Percentiles rank a stretch among this genome's conserved stretches.
Evolutionary conservation across 2,329 filamentous ascomycete genomes (phyloP).

Genomic region (Torrubiellomyces zombiae): DNA sequence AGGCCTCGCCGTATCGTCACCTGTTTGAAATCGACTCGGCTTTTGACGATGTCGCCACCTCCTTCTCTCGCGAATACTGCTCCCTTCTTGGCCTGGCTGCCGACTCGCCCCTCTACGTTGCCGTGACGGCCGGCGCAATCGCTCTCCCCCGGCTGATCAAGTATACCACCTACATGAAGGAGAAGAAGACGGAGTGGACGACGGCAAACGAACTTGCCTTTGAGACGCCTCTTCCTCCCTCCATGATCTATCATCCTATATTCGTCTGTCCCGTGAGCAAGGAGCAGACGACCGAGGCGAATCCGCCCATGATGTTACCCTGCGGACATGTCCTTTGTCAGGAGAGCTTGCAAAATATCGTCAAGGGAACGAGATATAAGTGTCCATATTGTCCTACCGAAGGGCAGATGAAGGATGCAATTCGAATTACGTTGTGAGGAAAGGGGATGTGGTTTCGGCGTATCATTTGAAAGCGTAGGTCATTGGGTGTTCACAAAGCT

Average conservation of each 20-base stretch:
- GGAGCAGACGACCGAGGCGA: conserved; percentile 82
- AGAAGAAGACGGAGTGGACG: conserved; percentile 89
- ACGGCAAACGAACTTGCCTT: conserved; percentile 80
- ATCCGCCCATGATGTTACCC: conserved; percentile 92
- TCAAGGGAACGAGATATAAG: conserved; percentile 71
- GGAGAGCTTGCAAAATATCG: conserved; percentile 64
- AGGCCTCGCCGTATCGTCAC: conserved; percentile 58
- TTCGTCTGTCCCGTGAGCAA: conserved; percentile 97
- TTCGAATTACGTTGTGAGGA: conserved; percentile 46
- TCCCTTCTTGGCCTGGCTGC: conserved; percentile 77
- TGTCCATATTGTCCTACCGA: conserved; percentile 92
- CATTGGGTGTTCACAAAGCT: no score
- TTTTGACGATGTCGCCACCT: conserved; percentile 71
- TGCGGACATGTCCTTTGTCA: conserved; percentile 88
- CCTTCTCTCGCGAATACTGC: conserved; percentile 91
- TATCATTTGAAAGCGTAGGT: no score
- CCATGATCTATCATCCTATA: conserved; percentile 75
- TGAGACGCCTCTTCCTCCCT: conserved; percentile 41
- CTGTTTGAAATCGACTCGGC: conserved; percentile 61
- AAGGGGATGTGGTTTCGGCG: no score
- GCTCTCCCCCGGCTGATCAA: conserved; percentile 81
- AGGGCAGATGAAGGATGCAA: conserved; percentile 60
- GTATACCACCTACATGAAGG: conserved; percentile 70
- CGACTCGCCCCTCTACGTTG: conserved; percentile 83
- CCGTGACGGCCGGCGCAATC: conserved; percentile 81